A percentile compares a stretch with the other conserved stretches of the same genome.
Evolutionary conservation across 768 basidiomycete species (phyloP).

Genomic region (Termitomyces sp.): DNA sequence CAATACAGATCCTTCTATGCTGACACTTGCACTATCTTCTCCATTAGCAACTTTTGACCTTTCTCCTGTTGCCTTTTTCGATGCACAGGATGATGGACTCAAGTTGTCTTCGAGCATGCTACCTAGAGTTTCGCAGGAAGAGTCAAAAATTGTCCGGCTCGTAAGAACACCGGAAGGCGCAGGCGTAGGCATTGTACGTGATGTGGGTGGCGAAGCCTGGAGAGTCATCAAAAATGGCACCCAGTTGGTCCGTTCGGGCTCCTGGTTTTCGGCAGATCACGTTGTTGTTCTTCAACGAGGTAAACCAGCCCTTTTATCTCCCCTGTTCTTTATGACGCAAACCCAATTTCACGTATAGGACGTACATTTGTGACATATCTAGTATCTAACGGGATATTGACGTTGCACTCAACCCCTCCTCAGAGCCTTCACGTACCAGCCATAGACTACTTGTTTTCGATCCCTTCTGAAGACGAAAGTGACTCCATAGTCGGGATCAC

Average conservation of each 20-base stretch:
- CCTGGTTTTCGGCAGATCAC: slow-evolving; percentile 57
- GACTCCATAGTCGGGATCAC: slow-evolving; percentile 70
- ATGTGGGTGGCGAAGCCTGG: slow-evolving; percentile 63
- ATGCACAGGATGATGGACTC: slow-evolving; percentile 52
- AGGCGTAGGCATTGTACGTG: slow-evolving; percentile 66
- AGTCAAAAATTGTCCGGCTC: slow-evolving; percentile 54
- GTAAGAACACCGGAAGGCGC: slow-evolving; percentile 78
- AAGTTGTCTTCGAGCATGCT: slow-evolving; percentile 36
- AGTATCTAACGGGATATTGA: slow-evolving; percentile 41
- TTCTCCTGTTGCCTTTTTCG: slow-evolving; percentile 59
- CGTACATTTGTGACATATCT: slow-evolving; percentile 56
- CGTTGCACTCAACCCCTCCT: slow-evolving; percentile 49
- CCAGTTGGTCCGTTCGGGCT: slow-evolving; percentile 43
- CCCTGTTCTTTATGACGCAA: not conserved
- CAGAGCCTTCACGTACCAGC: slow-evolving; percentile 41
- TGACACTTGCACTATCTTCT: slow-evolving; percentile 64
- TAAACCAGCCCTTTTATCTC: slow-evolving; percentile 22
- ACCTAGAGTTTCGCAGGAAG: slow-evolving; percentile 40
- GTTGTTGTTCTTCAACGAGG: slow-evolving; percentile 72
- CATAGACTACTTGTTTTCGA: slow-evolving; percentile 61
- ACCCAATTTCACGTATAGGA: slow-evolving; percentile 32
- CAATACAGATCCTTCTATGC: slow-evolving; percentile 32
- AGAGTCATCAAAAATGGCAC: slow-evolving; percentile 43
- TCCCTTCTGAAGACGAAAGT: slow-evolving; percentile 48
- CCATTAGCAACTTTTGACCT: slow-evolving; percentile 64